Base-by-base conservation (phyloP, 345 rosid genomes). In the Ceriops tagal region DNA sequence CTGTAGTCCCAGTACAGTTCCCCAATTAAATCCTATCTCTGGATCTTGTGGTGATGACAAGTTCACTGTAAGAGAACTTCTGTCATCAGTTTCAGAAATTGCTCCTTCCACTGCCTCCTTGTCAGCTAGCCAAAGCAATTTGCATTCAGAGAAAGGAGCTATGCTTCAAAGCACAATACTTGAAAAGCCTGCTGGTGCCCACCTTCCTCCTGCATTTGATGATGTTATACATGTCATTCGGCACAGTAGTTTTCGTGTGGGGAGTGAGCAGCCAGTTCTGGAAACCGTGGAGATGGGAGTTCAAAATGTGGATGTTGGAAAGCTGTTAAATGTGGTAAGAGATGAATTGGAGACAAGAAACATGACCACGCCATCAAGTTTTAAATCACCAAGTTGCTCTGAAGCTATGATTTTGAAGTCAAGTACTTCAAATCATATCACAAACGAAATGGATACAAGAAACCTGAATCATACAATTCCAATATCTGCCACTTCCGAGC, bases 171-270 rank as follows among this genome's bases (percentile, higher is more conserved):
- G 71, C 67, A 62, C 83, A 69, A 51, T 78, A 24, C 35, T 43
- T 47, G 91, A 83, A 68, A 84, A 83, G 67, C 74, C 84, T 19
- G 67, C 60, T 74, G 62, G 76, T 53, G 67, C 87, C 26, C 83
- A 85, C 72, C 76, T 63, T 70, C 88, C 87, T 75, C 82, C 89
- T 24, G 92, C 81, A 49, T 91, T 86, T 66, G 96, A 90, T 49
- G 96, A 92, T 66, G 81, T 89, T 77, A 89, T 95, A 83, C 96
- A 92, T 77, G 97, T 90, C 28, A 85, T 88, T 68, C 80, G 89
- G 70, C 99, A 87, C 81, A 84, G 96, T 76, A 95, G 96, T 74
- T 92, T 82, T 78, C 89, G 89, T 53, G 92, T 90, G 20, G 96
- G 97, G 71, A 86, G 87, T 53, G 96, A 92, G 75, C 96, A 88